phyloP scores from a whole-genome alignment of 2,329 filamentous ascomycete species.

The Aspergillus phoenicis region DNA sequence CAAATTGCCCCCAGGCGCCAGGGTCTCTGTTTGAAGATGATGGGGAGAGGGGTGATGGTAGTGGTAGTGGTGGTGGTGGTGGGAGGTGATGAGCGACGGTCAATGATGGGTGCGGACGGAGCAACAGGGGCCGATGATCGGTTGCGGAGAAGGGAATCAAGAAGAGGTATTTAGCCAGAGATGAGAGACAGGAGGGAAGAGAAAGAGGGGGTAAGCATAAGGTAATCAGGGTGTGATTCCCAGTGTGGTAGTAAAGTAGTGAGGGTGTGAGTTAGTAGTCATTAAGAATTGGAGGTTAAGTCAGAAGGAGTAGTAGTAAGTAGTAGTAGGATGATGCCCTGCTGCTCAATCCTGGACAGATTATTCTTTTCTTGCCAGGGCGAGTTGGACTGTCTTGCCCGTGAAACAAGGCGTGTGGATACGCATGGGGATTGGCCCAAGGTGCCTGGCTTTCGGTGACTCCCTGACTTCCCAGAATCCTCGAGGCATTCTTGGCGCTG shows the following conservation, averaged over 20 bases:
- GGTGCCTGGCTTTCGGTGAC: conserved; percentile 13
- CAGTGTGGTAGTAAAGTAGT: not conserved
- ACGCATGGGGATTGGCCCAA: conserved; percentile 7
- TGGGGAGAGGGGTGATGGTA: not conserved
- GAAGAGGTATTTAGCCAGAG: not conserved
- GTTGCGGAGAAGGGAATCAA: not conserved
- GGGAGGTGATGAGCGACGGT: conserved; percentile 7
- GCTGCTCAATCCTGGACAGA: not conserved
- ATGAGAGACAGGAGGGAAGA: not conserved
- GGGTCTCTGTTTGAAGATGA: conserved; percentile 2
- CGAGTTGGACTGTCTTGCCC: conserved; percentile 13
- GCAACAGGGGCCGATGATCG: conserved; percentile 1
- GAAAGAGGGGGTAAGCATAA: not conserved
- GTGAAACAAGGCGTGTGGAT: conserved; percentile 19
- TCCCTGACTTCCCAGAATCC: conserved; percentile 14
- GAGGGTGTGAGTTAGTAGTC: not conserved
- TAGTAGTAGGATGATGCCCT: not conserved
- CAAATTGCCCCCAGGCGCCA: not conserved
- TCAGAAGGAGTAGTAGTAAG: not conserved
- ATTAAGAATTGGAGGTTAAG: not conserved
- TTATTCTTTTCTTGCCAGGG: conserved; percentile 1
- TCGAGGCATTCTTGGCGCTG: conserved; percentile 20
- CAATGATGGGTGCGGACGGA: not conserved
- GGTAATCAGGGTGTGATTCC: conserved; percentile 6
- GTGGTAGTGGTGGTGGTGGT: too few species aligned